Conservation (phyloP, 208 protist species). For the Tetramitus jugosus region DNA sequence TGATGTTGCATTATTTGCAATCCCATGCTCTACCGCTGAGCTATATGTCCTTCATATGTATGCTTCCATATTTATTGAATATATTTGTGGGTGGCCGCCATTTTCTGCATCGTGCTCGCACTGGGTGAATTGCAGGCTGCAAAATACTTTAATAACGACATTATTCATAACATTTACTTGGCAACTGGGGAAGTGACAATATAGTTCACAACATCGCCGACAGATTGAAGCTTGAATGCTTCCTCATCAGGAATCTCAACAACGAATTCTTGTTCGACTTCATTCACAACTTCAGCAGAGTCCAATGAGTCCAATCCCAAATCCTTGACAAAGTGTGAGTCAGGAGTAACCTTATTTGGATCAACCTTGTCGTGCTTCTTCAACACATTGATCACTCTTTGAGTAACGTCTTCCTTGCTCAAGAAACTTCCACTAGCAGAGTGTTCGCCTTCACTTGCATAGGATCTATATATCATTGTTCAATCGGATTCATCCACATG, state of each 20-base stretch:
- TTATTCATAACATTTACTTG: no score
- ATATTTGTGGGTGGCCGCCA: no score
- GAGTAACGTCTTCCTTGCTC: conserved; percentile 80
- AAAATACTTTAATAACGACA: no score
- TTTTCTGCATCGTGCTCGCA: no score
- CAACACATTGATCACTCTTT: conserved; percentile 81
- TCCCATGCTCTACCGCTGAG: no score
- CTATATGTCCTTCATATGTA: no score
- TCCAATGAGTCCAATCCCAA: conserved; percentile 87
- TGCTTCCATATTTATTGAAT: no score
- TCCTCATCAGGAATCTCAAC: neutral
- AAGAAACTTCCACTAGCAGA: conserved; percentile 44
- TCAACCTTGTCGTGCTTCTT: conserved; percentile 91
- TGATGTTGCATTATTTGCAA: no score
- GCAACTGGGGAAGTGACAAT: neutral
- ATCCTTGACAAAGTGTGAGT: conserved; percentile 87
- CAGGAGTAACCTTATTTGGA: conserved; percentile 71
- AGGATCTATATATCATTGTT: no score
- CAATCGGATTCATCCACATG: no score
- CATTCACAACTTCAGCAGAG: conserved; percentile 74
- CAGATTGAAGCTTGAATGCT: neutral
- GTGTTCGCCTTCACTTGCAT: no score
- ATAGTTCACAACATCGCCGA: neutral
- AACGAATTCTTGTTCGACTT: conserved; percentile 1
- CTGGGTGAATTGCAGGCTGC: no score